Conservation (phyloP, 2,329 filamentous ascomycete species). For the Alternaria sp. region DNA sequence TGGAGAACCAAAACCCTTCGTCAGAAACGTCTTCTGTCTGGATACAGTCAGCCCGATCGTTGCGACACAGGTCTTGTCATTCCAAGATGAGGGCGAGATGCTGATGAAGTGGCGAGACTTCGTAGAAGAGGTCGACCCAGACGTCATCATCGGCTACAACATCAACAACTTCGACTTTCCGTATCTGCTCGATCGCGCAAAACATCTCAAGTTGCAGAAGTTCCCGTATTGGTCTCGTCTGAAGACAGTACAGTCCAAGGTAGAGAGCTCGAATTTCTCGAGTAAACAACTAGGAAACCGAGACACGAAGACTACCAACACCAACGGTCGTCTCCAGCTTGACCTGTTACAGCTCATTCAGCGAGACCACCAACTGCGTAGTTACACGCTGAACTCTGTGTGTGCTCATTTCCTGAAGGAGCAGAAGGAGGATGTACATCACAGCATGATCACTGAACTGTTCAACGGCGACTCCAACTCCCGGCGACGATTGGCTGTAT, state of each 20-base stretch:
- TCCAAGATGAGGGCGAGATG: conserved; percentile 83
- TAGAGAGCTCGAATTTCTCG: conserved; percentile 84
- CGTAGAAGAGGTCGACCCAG: conserved; percentile 86
- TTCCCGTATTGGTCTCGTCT: conserved; percentile 92
- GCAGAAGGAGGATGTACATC: conserved; percentile 98
- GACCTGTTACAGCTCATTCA: conserved; percentile 95
- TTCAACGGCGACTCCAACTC: conserved; percentile 97
- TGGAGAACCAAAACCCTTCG: conserved; percentile 93
- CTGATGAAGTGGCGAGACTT: conserved; percentile 92
- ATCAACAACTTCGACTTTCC: conserved; percentile 99
- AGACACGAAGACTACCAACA: conserved; percentile 93
- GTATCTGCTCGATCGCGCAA: conserved; percentile 88
- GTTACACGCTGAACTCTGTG: conserved; percentile 96
- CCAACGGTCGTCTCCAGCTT: conserved; percentile 88
- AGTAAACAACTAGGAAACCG: conserved; percentile 99
- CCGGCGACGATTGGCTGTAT: conserved; percentile 85
- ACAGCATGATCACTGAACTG: conserved; percentile 98
- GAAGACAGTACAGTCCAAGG: conserved; percentile 70
- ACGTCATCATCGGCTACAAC: conserved; percentile 99
- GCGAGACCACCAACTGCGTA: conserved; percentile 91
- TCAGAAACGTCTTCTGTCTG: conserved; percentile 94
- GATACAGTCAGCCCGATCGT: conserved; percentile 93
- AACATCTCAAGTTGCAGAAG: conserved; percentile 75
- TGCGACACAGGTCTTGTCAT: conserved; percentile 90
- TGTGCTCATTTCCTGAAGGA: conserved; percentile 93